Evolutionary conservation across 768 basidiomycete genomes (phyloP).

Genomic region (Russula dissimulans): DNA sequence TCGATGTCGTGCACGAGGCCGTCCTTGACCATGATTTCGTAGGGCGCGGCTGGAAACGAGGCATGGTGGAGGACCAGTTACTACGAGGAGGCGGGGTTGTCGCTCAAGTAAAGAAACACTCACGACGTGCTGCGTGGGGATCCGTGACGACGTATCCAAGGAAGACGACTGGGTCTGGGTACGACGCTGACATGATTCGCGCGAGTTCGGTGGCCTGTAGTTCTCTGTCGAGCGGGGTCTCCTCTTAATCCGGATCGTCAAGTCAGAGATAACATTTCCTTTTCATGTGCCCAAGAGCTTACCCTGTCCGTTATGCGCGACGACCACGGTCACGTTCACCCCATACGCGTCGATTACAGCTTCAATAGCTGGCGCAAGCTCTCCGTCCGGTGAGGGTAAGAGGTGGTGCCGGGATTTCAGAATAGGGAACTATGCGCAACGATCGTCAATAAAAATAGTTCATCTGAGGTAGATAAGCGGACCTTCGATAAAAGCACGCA

Average conservation of each 20-base stretch:
- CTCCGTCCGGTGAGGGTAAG: constrained; percentile 76
- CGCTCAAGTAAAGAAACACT: constrained; percentile 23
- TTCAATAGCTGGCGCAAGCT: constrained; percentile 85
- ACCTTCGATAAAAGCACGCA: constrained; percentile 75
- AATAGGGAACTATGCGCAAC: constrained; percentile 62
- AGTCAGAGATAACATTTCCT: background rate
- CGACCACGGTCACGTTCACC: constrained; percentile 69
- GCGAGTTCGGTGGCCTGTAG: constrained; percentile 76
- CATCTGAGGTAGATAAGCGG: background rate
- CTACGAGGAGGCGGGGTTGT: background rate
- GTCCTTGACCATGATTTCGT: constrained; percentile 67
- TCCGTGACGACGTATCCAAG: constrained; percentile 74
- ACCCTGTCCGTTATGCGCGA: constrained; percentile 91
- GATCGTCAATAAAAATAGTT: background rate
- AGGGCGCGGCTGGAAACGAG: constrained; percentile 51
- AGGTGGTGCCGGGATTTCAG: constrained; percentile 79
- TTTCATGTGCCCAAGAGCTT: constrained; percentile 1
- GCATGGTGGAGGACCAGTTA: background rate
- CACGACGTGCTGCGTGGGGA: constrained; percentile 55
- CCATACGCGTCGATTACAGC: constrained; percentile 76
- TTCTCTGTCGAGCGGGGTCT: constrained; percentile 82
- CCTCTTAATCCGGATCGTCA: constrained; percentile 41
- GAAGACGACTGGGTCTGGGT: constrained; percentile 69
- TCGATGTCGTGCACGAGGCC: constrained; percentile 77
- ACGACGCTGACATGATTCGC: constrained; percentile 60